Evolutionary conservation across 306 rosid species (phyloP).

Genomic region (Phaseolus lunatus): DNA sequence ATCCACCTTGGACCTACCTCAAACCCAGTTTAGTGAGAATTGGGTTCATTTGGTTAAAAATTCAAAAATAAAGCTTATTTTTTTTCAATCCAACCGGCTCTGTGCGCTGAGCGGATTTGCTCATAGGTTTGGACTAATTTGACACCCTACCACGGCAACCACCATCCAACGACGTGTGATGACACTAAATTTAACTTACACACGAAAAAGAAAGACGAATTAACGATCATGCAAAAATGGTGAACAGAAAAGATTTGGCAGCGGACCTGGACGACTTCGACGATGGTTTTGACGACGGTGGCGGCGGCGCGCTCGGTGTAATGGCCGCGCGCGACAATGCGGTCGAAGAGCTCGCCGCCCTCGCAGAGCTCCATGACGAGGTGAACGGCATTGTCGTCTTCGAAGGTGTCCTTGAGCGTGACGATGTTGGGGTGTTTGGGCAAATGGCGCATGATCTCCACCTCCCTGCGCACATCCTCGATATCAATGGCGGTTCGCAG

Average conservation of each 20-base stretch:
- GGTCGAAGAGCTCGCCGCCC: constrained; percentile 90
- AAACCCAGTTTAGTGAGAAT: too few species aligned
- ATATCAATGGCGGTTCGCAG: constrained; percentile 72
- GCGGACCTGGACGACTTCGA: constrained; percentile 84
- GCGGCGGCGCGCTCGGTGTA: constrained; percentile 96
- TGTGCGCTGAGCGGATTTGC: too few species aligned
- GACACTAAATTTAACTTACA: too few species aligned
- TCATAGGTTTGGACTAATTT: too few species aligned
- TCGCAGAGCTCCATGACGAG: constrained; percentile 94
- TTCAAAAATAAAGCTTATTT: too few species aligned
- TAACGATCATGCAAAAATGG: not conserved
- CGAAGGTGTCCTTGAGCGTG: constrained; percentile 72
- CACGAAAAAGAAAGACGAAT: not conserved
- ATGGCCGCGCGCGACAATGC: constrained; percentile 89
- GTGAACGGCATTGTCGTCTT: constrained; percentile 82
- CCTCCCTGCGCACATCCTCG: constrained; percentile 90
- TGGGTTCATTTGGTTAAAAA: too few species aligned
- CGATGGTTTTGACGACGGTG: constrained; percentile 71
- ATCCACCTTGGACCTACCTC: too few species aligned
- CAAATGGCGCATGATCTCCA: constrained; percentile 80
- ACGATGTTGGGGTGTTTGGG: constrained; percentile 77
- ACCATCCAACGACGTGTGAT: too few species aligned
- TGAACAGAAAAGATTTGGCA: not conserved
- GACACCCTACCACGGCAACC: too few species aligned
- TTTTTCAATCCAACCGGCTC: too few species aligned